A percentile compares a stretch with the other conserved stretches of the same genome.
Conservation (phyloP, 208 protist species). For the Trypanosoma lewisi region DNA sequence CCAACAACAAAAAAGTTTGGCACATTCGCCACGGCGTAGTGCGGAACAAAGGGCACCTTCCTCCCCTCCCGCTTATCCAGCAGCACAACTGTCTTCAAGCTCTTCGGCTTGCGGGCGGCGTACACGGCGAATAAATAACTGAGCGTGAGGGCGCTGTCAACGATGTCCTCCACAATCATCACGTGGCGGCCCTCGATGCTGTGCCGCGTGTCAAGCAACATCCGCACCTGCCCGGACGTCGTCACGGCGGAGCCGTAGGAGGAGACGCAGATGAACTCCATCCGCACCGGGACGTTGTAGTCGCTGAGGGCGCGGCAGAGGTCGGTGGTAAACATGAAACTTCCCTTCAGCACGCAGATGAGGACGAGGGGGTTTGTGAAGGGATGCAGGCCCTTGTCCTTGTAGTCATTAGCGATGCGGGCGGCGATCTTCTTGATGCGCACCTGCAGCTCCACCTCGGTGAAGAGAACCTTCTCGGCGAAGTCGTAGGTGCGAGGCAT, state of each 20-base stretch:
- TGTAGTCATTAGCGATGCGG: slow-evolving; percentile 77
- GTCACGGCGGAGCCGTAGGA: slow-evolving; percentile 50
- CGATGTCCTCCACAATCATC: slow-evolving; percentile 90
- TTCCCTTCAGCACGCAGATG: slow-evolving; percentile 85
- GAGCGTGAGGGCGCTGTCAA: slow-evolving; percentile 85
- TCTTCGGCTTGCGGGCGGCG: slow-evolving; percentile 53
- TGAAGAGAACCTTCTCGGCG: slow-evolving; percentile 41
- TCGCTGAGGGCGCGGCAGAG: slow-evolving; percentile 61
- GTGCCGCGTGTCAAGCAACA: slow-evolving; percentile 81
- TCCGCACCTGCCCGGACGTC: slow-evolving; percentile 76
- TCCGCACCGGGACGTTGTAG: slow-evolving; percentile 56
- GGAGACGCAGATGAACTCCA: slow-evolving; percentile 89
- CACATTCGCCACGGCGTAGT: slow-evolving; percentile 76
- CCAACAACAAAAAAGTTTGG: slow-evolving; percentile 82
- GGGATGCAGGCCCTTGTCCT: slow-evolving; percentile 26
- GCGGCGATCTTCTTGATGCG: slow-evolving; percentile 41
- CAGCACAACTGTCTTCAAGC: slow-evolving; percentile 78
- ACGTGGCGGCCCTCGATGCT: slow-evolving; percentile 73
- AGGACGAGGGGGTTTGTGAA: slow-evolving; percentile 72
- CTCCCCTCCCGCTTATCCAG: slow-evolving; percentile 80
- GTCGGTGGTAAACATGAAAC: slow-evolving; percentile 82
- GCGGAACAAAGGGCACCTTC: slow-evolving; percentile 39
- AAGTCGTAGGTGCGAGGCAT: slow-evolving; percentile 55
- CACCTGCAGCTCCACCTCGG: slow-evolving; percentile 55
- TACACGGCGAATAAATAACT: slow-evolving; percentile 64